These are phyloP conservation scores for Silene coronaria DNA, from an alignment of 179 eudicot genomes.

Conservation along the genomic window DNA sequence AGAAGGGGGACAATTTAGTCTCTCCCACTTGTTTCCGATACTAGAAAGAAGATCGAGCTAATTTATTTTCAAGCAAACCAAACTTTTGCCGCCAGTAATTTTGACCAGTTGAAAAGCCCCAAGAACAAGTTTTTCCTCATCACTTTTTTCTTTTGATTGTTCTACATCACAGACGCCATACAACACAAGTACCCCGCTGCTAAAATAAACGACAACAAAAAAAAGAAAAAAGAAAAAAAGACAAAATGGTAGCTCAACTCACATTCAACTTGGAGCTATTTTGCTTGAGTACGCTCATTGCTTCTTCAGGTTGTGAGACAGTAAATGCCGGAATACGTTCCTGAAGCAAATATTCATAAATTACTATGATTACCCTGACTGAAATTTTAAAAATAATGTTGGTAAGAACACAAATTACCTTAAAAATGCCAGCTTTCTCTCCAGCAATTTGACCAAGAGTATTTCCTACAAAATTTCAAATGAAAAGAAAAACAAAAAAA, in stretches of 20 bases:
- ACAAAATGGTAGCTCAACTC: slow-evolving; percentile 27
- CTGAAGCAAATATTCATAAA: slow-evolving; percentile 31
- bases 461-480: slow-evolving; percentile 49
- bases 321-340: slow-evolving; percentile 87
- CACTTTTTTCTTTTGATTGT: no score
- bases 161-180: no score
- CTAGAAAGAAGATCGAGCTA: neutral
- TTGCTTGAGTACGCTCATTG: slow-evolving; percentile 72
- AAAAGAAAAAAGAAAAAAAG: neutral
- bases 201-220: neutral
- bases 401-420: slow-evolving; percentile 40
- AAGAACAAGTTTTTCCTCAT: neutral
- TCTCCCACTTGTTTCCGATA: neutral
- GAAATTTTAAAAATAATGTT: neutral
- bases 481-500: neutral
- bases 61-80: neutral
- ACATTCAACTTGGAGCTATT: slow-evolving; percentile 76
- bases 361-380: neutral
- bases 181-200: neutral
- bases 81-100: neutral
- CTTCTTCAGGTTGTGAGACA: slow-evolving; percentile 94
- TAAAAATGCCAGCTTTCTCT: slow-evolving; percentile 93
- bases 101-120: neutral
- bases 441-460: slow-evolving; percentile 95
- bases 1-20: neutral